phyloP scores from a whole-genome alignment of 371 early-diverging fungal species.

The Actinomortierella ambigua region DNA sequence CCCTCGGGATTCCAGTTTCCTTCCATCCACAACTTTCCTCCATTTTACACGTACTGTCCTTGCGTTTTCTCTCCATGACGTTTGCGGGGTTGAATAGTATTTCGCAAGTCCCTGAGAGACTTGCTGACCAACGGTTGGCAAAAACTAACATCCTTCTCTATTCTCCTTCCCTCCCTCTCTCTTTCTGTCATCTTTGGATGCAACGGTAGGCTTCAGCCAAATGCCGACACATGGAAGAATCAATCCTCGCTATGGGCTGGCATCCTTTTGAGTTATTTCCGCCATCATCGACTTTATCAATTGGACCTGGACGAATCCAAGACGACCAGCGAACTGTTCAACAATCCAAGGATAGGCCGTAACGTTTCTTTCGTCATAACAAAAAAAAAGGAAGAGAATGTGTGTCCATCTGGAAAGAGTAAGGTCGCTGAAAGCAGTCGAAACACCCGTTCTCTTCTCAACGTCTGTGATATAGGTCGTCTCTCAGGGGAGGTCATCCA shows the following conservation, averaged over 20 bases:
- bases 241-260: constrained; percentile 83
- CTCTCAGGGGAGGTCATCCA: constrained; percentile 65
- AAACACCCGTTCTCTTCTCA: too few relatives aligned
- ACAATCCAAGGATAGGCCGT: constrained; percentile 70
- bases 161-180: background rate
- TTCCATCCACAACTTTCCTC: constrained; percentile 84
- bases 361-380: constrained; percentile 7
- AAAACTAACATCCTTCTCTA: too few relatives aligned
- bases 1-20: constrained; percentile 68
- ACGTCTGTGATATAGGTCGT: constrained; percentile 48
- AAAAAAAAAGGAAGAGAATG: too few relatives aligned
- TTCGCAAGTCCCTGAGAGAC: background rate
- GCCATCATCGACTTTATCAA: constrained; percentile 63
- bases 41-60: constrained; percentile 85
- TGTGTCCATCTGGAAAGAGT: too few relatives aligned
- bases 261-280: constrained; percentile 72
- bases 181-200: background rate
- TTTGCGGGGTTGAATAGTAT: too few relatives aligned
- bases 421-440: too few relatives aligned
- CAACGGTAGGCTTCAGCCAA: constrained; percentile 85
- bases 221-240: constrained; percentile 80
- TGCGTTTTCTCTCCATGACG: background rate
- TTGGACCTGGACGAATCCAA: constrained; percentile 69
- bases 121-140: too few relatives aligned
- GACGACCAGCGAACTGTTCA: constrained; percentile 62